Evolutionary conservation across 257 asterid species (phyloP), one percentile per base, ranked within the genome.

Genomic region (Ocimum tenuiflorum): DNA sequence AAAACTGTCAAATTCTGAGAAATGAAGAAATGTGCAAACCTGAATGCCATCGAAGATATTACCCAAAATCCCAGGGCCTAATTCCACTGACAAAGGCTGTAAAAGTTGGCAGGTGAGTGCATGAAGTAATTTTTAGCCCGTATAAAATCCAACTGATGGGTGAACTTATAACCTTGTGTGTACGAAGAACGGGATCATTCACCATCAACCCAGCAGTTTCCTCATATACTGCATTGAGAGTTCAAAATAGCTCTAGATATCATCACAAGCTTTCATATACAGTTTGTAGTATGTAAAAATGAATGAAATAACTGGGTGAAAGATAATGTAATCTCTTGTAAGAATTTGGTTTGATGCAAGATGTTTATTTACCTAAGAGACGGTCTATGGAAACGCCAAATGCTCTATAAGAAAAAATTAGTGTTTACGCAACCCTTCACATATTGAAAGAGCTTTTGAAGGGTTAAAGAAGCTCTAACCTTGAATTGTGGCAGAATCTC

Each of bases 401-500:
- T 27, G 22, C 17, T 54, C 22, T 6, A 13, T 13, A 35, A 4
- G 31, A 18, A 12, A 3, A 8, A 41, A 15, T 5, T 12, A 45
- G 3, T 8, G 45, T 17, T 39, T 17, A 52, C 14, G 15, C 4
- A 39, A 50, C 15, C 20, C 41, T 24, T 15, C 52, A 18, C 95
- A 20, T 87, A 82, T 6, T 85, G 89, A 57, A 45, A 27, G 50
- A 31, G 48, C 89, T 85, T 29, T 46, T 17, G 33, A 63, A 41
- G 53, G 46, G 19, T 46, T 19, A 43, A 35, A 29, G 6, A 59
- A 70, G 56, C 15, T 43, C 65, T 29, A 60, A 87, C 98, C 98
- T 80, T 91, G 98, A 71, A 91, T 91, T 19, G 98, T 91, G 75
- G 98, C 98, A 45, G 98, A 91, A 80, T 91, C 96, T 74, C 98